Base-by-base conservation (phyloP, 163 green algal genomes). In the Prototheca wickerhamii region DNA sequence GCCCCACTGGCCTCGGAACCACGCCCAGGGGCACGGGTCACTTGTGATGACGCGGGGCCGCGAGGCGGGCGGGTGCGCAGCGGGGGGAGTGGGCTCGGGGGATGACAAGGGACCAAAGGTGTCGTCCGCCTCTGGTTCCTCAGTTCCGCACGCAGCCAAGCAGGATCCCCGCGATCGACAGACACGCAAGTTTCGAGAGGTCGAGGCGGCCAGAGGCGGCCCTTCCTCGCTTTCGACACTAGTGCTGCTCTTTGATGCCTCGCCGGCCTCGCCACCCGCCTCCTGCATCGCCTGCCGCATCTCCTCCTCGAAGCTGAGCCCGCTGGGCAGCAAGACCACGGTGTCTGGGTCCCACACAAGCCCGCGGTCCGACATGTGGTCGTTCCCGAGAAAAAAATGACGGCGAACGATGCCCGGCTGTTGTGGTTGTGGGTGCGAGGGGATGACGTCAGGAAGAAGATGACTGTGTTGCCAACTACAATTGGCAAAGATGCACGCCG, bases 311-410 rank as follows among this genome's bases (percentile, higher is more conserved):
- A 12, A 15, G 30, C 57, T 35, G 4, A 31, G 30, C 3, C 31
- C 21, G n/a, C 18, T 18, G 29, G 62, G 61, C 50, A 79, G 56
- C 44, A 79, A 50, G 12, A 72, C 46, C 18, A 71, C 58, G 15
- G 28, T 58, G 1, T 57, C 37, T 2, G 73, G 68, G 17, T 30
- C 31, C 73, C 73, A 80, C 12, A 50, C 35, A 29, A 49, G 49
- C 17, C 69, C 73, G 10, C 4, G 5, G 26, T 42, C 35, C 1
- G 25, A 55, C 20, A 10, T 57, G 23, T 56, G 43, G 51, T 83
- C 76, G 60, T 83, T 83, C 20, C 64, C 76, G 0, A 78, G 35
- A 21, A 60, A 63, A 29, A 71, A 67, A 32, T 75, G 69, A 26
- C 76, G 65, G 30, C 49, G 37, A 6, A 69, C 54, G 3, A 35